Base-by-base conservation (phyloP, 257 asterid genomes). In the Nicotiana tomentosiformis region DNA sequence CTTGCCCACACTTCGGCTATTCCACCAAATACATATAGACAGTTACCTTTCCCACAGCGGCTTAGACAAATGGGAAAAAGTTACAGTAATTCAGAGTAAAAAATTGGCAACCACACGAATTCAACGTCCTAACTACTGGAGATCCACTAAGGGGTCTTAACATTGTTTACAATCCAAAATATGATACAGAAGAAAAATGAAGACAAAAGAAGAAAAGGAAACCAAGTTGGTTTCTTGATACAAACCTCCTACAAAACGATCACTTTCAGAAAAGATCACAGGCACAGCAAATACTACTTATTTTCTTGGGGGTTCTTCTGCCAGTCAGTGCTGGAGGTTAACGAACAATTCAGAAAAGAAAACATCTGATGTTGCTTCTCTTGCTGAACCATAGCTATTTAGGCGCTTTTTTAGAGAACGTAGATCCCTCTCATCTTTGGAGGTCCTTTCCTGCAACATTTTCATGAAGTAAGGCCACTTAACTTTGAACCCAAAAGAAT, bases 351-450 rank as follows among this genome's bases (percentile, higher is more conserved):
- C 91, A 1, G 70, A 84, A 84, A 94, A 94, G 90, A 94, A 94
- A 61, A 91, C 84, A 88, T 96, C 99, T 7, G 76, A 72, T 1
- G 83, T 83, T 49, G 97, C 94, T 66, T 92, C 98, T 88, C 88
- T 93, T n/a, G 98, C 97, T n/a, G 98, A 92, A 49, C 37, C 89
- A 53, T 89, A 96, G 64, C 82, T 67, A 82, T 86, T 90, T 6
- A 96, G 77, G 8, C 95, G 95, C 86, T 90, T 96, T 89, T 90
- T 96, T 64, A 96, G 86, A 70, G 92, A 89, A 10, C 97, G 97
- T 65, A 96, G 81, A 17, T 90, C 98, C 85, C 97, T 89, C 82
- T 87, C 92, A 29, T 96, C 92, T 84, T 90, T 92, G 32, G 90
- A 77, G 23, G 87, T 92, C 77, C 93, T 87, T 82, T 90, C 94